Base-by-base conservation (phyloP, 2,329 filamentous ascomycete species). In the Chalaropsis thielavioides region DNA sequence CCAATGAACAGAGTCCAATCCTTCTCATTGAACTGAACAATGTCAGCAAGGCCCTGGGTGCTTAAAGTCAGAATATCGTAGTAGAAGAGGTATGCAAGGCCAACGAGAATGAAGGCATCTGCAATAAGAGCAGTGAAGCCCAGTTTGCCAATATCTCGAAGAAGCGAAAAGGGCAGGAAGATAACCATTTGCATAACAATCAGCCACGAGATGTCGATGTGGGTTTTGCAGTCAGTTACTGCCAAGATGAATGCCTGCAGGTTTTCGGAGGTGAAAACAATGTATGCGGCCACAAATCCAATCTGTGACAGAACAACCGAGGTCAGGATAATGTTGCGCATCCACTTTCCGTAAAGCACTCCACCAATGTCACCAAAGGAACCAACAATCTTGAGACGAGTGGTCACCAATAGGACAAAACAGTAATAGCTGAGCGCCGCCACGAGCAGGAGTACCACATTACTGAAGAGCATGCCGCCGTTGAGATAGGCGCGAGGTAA, bases 1-100 rank as follows among this genome's bases (percentile, higher is more conserved):
- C 94, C 95, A 71, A 99, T 99, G 74, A 99, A 97, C 3, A 99
- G 81, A 0, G 94, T 96, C 94, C 95, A 99, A 73, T 91, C 87
- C 67, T 88, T 84, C 49, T 87, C 76, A 77, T 99, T 99, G 81
- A 99, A 97, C 71, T 88, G 81, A 70, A 88, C 83, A 71, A 97
- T 92, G 73, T 99, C 94, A 4, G 90, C 82, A 27, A 96, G 76
- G 13, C 90, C 90, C 65, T 90, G 80, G 60, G 78, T 79, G 68
- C 84, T 84, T 62, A 99, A 85, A 1, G 92, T 96, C 69, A 88
- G 78, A 68, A 97, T 81, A 72, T 97, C 94, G 76, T 91, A 97
- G 78, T 96, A 97, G 73, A 96, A 95, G 49, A 99, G 83, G 72
- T 97, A 97, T 3, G 94, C 83, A 38, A 99, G 81, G 1, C 94